Percentiles rank a stretch among this genome's conserved stretches.
Evolutionary conservation across 331 rosid species (phyloP).

Genomic region (Malus hybrid): DNA sequence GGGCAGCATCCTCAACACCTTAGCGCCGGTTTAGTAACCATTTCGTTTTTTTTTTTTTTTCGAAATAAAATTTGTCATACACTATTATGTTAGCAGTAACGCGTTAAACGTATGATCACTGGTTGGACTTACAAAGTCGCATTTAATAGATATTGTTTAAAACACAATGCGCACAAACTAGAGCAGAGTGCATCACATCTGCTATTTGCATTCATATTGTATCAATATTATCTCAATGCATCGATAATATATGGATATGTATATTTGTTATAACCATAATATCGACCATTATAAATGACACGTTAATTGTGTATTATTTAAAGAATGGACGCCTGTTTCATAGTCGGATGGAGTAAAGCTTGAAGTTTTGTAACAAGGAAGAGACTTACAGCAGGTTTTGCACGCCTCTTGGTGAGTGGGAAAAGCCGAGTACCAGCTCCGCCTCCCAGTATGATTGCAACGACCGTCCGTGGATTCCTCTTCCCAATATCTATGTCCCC

Average conservation of each 20-base stretch:
- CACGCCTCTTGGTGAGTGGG: slow-evolving; percentile 86
- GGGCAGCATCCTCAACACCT: neutral
- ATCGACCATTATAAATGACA: neutral
- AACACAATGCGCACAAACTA: neutral
- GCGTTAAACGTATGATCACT: neutral
- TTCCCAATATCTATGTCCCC: slow-evolving; percentile 48
- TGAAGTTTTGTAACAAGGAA: neutral
- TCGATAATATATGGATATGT: neutral
- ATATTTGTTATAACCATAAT: too few species aligned
- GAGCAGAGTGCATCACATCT: neutral
- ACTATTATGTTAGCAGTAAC: too few species aligned
- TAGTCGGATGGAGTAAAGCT: neutral
- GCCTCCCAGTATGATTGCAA: slow-evolving; percentile 84
- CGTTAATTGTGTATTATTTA: too few species aligned
- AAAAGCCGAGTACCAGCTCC: slow-evolving; percentile 98
- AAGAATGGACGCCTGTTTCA: neutral
- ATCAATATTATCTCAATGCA: too few species aligned
- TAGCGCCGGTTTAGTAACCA: neutral
- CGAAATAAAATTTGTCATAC: too few species aligned
- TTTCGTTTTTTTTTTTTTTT: too few species aligned
- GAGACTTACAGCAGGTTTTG: slow-evolving; percentile 81
- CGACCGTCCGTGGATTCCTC: slow-evolving; percentile 62
- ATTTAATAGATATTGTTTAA: too few species aligned
- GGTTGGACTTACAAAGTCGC: too few species aligned
- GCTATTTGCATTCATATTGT: too few species aligned